Base-by-base conservation (phyloP, 176 grass and related monocot species). In the Avena eriantha region DNA sequence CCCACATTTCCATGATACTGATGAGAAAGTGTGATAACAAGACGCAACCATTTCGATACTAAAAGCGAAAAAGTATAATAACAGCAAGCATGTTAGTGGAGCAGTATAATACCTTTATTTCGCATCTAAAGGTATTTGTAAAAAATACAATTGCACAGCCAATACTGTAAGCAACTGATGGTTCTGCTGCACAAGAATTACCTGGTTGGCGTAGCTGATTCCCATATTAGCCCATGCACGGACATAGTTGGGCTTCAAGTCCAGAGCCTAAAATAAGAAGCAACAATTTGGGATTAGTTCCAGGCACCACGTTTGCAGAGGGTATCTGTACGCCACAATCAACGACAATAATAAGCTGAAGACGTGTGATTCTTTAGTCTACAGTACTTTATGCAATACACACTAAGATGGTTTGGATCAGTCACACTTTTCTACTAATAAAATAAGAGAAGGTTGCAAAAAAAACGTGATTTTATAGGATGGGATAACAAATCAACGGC, bases 211-310 rank as follows among this genome's bases (percentile, higher is more conserved):
- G 19, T 94, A 99, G 80, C 97, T 96, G 48, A 99, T 99, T 80
- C 97, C 97, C 97, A 99, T 99, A 86, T 99, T 99, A 75, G 97
- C 97, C 97, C 94, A 99, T 73, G 94, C 97, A 77, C 97, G 92
- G 10, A 99, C 97, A 77, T 96, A 99, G 83, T 99, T 99, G 48
- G 97, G 97, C 83, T 99, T 99, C 87, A 99, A 94, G 83, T 99
- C 97, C 39, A 99, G 83, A 76, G 97, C 97, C 97, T 99, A 80
- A 61, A 78, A 93, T 76, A 53, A 74, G 24, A 79, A 77, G 24
- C 10, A 87, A 39, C 76, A 84, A 34, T 85, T 49, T 72, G 33
- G 65, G 18, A 82, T 89, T 50, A 92, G 49, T 76, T 92, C 39
- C 21, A 85, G 53, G 11, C 34, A 79, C 39, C 5, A 80, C 23